Percentiles rank a stretch among this genome's conserved stretches.
Conservation (phyloP, 2,329 filamentous ascomycete species). For the Venturia nashicola region DNA sequence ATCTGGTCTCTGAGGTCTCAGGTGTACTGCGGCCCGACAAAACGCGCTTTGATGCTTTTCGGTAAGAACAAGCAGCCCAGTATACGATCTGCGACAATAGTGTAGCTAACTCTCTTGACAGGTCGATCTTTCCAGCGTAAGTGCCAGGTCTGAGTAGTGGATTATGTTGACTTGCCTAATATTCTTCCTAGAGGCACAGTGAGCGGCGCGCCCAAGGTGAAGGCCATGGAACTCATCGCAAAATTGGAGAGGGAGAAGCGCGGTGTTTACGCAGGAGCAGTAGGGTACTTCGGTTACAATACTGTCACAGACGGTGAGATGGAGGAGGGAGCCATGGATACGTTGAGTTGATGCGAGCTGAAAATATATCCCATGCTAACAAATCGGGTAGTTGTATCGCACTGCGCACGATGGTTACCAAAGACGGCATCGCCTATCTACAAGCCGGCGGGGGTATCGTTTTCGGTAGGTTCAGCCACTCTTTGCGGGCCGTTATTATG, state of each 20-base stretch:
- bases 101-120: background rate
- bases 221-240: conserved; percentile 93
- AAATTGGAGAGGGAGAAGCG: conserved; percentile 90
- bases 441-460: conserved; percentile 85
- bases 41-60: conserved; percentile 89
- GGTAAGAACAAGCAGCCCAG: conserved; percentile 22
- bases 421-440: conserved; percentile 82
- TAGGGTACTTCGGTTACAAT: conserved; percentile 91
- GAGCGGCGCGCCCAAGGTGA: conserved; percentile 87
- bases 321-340: conserved; percentile 82
- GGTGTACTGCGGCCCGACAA: conserved; percentile 73
- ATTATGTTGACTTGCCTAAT: background rate
- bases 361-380: background rate
- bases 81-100: background rate
- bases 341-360: conserved; percentile 23
- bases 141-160: background rate
- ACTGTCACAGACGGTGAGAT: conserved; percentile 51
- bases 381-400: conserved; percentile 46
- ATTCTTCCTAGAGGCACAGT: conserved; percentile 54
- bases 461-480: conserved; percentile 67
- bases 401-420: conserved; percentile 85
- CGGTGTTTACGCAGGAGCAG: conserved; percentile 88
- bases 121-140: conserved; percentile 75
- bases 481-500: conserved; percentile 26
- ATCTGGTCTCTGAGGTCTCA: conserved; percentile 90